Evolutionary conservation across 208 protist species (phyloP).

Genomic region (Histomonas meleagridis): DNA sequence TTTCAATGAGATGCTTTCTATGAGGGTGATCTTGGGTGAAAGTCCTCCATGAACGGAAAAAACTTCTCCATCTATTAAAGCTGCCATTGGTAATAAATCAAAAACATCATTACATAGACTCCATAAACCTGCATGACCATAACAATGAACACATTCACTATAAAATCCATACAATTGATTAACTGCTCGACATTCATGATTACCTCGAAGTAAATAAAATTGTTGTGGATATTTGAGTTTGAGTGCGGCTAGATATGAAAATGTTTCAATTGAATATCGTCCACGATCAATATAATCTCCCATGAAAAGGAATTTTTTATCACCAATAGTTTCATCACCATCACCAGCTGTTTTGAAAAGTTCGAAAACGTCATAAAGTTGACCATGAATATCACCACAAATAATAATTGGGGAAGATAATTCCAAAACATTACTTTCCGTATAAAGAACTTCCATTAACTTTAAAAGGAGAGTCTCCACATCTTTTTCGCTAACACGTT

Average conservation of each 20-base stretch:
- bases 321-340: not conserved
- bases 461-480: not conserved
- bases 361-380: constrained; percentile 34
- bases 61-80: constrained; percentile 49
- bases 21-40: not conserved
- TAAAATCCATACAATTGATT: constrained; percentile 79
- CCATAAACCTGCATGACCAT: constrained; percentile 69
- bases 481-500: not conserved
- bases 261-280: not conserved
- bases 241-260: not conserved
- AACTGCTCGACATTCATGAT: constrained; percentile 77
- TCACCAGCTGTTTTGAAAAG: not conserved
- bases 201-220: constrained; percentile 73
- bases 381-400: constrained; percentile 37
- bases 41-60: constrained; percentile 37
- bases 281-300: constrained; percentile 34
- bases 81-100: constrained; percentile 66
- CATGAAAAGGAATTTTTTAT: constrained; percentile 15
- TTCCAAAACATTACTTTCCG: constrained; percentile 43
- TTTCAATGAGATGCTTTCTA: constrained; percentile 63
- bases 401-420: constrained; percentile 46
- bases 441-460: not conserved
- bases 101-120: constrained; percentile 71
- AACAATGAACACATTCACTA: constrained; percentile 68
- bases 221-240: constrained; percentile 61